phyloP scores from a whole-genome alignment of 331 rosid genomes.

The Ulmus americana region DNA sequence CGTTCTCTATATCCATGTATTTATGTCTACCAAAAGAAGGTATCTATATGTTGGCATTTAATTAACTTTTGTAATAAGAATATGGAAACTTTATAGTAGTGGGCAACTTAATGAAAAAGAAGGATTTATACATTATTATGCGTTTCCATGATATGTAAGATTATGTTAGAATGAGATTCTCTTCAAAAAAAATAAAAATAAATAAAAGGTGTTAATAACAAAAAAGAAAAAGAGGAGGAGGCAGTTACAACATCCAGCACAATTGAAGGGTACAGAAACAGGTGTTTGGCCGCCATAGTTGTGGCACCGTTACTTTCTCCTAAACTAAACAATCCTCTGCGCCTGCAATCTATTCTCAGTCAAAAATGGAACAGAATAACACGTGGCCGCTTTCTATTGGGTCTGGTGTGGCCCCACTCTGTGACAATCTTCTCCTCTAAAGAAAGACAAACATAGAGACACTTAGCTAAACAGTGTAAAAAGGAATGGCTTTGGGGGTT shows the following conservation, averaged over 20 bases:
- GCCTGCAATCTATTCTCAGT: not conserved
- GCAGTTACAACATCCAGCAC: slow-evolving; percentile 33
- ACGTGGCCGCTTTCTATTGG: not conserved
- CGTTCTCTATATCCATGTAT: not conserved
- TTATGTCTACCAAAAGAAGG: not conserved
- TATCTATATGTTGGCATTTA: not conserved
- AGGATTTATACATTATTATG: slow-evolving; percentile 6
- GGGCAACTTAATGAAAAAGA: slow-evolving; percentile 7
- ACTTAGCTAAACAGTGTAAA: not conserved
- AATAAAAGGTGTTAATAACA: not conserved
- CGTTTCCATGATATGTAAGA: not conserved
- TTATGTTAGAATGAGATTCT: slow-evolving; percentile 9
- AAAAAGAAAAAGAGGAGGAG: slow-evolving; percentile 2
- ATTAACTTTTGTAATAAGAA: not conserved
- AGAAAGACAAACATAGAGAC: not conserved
- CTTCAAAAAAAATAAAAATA: not conserved
- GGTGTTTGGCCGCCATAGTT: slow-evolving; percentile 37
- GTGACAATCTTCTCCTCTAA: not conserved
- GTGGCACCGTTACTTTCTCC: slow-evolving; percentile 3
- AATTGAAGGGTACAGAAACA: slow-evolving; percentile 32
- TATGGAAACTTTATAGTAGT: slow-evolving; percentile 17
- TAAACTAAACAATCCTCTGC: not conserved
- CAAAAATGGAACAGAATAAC: not conserved
- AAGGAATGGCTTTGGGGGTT: slow-evolving; percentile 10
- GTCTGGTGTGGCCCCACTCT: not conserved